These are phyloP conservation scores for Talaromyces atroroseus DNA, from an alignment of 2,329 filamentous ascomycete genomes.

Conservation along the genomic window DNA sequence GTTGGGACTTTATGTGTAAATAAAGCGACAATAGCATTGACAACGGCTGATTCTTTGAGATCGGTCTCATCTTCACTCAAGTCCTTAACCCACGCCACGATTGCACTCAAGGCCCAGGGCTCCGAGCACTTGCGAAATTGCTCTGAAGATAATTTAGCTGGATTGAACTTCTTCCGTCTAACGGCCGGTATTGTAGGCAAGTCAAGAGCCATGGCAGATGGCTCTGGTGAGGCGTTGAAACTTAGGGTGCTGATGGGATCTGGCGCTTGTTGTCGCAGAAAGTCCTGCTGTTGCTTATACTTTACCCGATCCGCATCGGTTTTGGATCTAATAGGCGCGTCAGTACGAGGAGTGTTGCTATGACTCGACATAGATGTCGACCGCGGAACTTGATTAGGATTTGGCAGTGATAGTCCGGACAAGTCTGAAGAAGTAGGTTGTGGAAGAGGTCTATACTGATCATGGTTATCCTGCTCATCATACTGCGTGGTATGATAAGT, in stretches of 20 bases:
- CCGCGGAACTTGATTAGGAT: slow-evolving; percentile 52
- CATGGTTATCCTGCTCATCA: slow-evolving; percentile 20
- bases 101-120: slow-evolving; percentile 88
- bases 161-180: slow-evolving; percentile 76
- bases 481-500: slow-evolving; percentile 52
- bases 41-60: slow-evolving; percentile 74
- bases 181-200: slow-evolving; percentile 76
- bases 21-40: slow-evolving; percentile 79
- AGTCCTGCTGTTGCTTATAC: slow-evolving; percentile 49
- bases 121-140: slow-evolving; percentile 83
- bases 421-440: slow-evolving; percentile 46
- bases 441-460: slow-evolving; percentile 33
- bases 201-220: slow-evolving; percentile 61
- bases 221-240: slow-evolving; percentile 51
- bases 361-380: slow-evolving; percentile 81
- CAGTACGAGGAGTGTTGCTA: slow-evolving; percentile 70
- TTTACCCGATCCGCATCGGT: slow-evolving; percentile 74
- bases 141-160: slow-evolving; percentile 69
- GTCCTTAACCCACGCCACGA: slow-evolving; percentile 78
- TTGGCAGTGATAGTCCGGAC: slow-evolving; percentile 44
- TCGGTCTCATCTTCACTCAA: slow-evolving; percentile 90
- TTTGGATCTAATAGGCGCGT: slow-evolving; percentile 82
- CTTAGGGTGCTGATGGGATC: slow-evolving; percentile 23
- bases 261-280: slow-evolving; percentile 45
- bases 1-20: slow-evolving; percentile 95